These are phyloP conservation scores for Pythium aphanidermatum DNA, from an alignment of 352 stramenopile genomes.

Conservation along the genomic window DNA sequence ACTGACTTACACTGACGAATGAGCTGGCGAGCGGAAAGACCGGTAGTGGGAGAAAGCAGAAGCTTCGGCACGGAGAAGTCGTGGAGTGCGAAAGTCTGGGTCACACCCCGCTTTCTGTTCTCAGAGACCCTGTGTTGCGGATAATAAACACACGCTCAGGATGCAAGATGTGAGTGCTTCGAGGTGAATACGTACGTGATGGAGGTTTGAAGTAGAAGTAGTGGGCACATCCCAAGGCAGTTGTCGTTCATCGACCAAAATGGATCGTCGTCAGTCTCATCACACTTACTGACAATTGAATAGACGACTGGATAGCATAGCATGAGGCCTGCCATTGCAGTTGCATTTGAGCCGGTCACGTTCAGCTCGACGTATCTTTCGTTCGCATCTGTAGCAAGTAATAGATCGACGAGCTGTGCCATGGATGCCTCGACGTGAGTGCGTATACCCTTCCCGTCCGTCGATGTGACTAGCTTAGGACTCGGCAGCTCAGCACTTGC, in stretches of 20 bases:
- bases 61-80: constrained; percentile 52
- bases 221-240: constrained; percentile 44
- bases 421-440: background rate
- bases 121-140: background rate
- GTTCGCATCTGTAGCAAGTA: no score
- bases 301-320: constrained; percentile 18
- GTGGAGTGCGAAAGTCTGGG: constrained; percentile 33
- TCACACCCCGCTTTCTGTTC: background rate
- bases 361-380: no score
- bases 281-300: background rate
- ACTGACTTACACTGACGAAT: no score
- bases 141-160: no score
- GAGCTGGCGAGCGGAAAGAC: constrained; percentile 4
- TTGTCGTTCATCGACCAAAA: constrained; percentile 22
- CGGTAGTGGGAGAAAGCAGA: constrained; percentile 15
- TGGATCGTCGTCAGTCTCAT: background rate
- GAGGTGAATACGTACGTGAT: constrained; percentile 12
- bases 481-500: background rate
- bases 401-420: background rate
- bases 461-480: background rate
- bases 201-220: constrained; percentile 29
- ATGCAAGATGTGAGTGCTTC: background rate
- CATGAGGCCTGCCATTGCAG: constrained; percentile 9
- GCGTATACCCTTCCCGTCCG: background rate
- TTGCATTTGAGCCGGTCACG: no score